Conservation (phyloP, 1,284 basidiomycete genomes). For the Pisolithus thermaeus region DNA sequence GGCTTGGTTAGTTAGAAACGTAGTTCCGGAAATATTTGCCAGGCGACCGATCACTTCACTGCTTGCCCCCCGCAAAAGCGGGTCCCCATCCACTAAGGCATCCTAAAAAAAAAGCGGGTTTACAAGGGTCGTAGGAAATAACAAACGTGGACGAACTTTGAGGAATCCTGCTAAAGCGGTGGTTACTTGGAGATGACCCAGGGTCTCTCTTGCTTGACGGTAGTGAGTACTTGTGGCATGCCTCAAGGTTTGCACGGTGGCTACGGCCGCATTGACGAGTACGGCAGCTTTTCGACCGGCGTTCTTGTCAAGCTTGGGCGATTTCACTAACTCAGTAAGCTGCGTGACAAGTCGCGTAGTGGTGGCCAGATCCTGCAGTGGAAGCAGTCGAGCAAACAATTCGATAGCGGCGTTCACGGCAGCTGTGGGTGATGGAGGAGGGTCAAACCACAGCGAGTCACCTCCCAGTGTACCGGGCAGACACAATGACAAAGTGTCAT, state of each 20-base stretch:
- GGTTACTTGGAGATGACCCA: slow-evolving; percentile 69
- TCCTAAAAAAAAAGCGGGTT: slow-evolving; percentile 42
- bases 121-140: slow-evolving; percentile 1
- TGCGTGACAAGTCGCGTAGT: slow-evolving; percentile 66
- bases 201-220: slow-evolving; percentile 59
- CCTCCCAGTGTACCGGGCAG: slow-evolving; percentile 39
- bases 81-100: slow-evolving; percentile 77
- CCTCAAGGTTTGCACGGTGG: slow-evolving; percentile 71
- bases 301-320: slow-evolving; percentile 84
- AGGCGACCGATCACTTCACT: slow-evolving; percentile 90
- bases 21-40: slow-evolving; percentile 78
- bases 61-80: slow-evolving; percentile 71
- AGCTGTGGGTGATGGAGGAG: slow-evolving; percentile 75
- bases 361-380: slow-evolving; percentile 70
- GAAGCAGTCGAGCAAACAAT: slow-evolving; percentile 78
- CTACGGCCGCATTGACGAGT: slow-evolving; percentile 77
- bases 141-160: slow-evolving; percentile 47
- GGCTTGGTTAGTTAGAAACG: slow-evolving; percentile 83
- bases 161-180: slow-evolving; percentile 68
- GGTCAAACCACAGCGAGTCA: slow-evolving; percentile 47
- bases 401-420: slow-evolving; percentile 88
- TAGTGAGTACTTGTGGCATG: slow-evolving; percentile 47
- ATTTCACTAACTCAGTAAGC: slow-evolving; percentile 66
- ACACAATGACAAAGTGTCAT: slow-evolving; percentile 80
- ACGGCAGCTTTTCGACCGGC: slow-evolving; percentile 87